Conservation (phyloP, 2,329 filamentous ascomycete genomes). For the Hymenoscyphus fraxineus region DNA sequence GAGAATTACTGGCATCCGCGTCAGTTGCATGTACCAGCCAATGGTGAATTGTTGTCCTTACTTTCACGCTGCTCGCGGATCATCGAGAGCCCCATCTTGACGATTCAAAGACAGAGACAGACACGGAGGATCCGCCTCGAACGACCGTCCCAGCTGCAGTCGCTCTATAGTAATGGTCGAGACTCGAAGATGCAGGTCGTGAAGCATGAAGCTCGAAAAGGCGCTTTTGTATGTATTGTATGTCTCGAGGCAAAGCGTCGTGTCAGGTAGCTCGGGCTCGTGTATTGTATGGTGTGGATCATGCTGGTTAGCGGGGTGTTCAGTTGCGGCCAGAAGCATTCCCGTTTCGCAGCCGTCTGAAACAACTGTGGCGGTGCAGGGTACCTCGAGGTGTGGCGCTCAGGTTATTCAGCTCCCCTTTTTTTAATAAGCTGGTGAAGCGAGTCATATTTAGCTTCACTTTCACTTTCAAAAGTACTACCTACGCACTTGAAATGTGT, state of each 20-base stretch:
- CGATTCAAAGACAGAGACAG: constrained; percentile 21
- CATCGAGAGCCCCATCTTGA: constrained; percentile 76
- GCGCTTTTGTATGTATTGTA: background rate
- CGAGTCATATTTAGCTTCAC: too few relatives aligned
- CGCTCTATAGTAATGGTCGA: background rate
- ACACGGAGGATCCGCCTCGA: constrained; percentile 15
- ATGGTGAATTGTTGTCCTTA: constrained; percentile 39
- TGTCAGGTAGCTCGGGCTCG: background rate
- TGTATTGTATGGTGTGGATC: background rate
- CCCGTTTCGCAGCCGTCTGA: background rate
- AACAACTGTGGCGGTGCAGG: background rate
- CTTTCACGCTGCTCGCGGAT: constrained; percentile 79
- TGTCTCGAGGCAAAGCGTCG: background rate
- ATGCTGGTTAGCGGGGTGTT: constrained; percentile 2
- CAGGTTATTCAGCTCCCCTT: too few relatives aligned
- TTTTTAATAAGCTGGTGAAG: too few relatives aligned
- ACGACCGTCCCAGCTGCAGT: background rate
- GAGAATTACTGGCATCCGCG: constrained; percentile 57
- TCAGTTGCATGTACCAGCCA: constrained; percentile 20
- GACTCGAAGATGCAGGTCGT: background rate
- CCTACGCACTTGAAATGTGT: too few relatives aligned
- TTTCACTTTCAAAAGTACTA: too few relatives aligned
- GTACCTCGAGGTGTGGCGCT: too few relatives aligned
- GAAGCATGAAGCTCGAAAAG: background rate
- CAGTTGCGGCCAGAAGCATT: background rate